Base-by-base conservation (phyloP, 306 rosid species). In the Cucumis cinereus region DNA sequence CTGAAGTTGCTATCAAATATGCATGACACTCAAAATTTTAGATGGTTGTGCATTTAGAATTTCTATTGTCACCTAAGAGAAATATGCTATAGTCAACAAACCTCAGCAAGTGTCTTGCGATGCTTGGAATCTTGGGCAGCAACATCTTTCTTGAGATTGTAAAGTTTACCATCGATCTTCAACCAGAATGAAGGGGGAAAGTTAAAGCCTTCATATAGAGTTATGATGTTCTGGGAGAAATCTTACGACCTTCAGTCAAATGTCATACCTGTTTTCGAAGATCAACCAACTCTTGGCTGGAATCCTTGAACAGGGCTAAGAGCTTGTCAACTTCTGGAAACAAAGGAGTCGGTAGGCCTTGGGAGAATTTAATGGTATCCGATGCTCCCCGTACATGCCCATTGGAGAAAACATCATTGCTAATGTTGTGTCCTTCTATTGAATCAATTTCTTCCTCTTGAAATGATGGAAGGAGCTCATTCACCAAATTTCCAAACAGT, bases 21-120 rank as follows among this genome's bases (percentile, higher is more conserved):
- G 50, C 40, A 70, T 45, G 57, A 24, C n/a, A 28, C 58, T 45
- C 57, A 47, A 70, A 70, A 70, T 12, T 28, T 74, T 19, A n/a
- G 50, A 55, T 74, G 67, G 38, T 56, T 35, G 10, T 74, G 50
- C 49, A 74, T 55, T 55, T 20, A 36, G 30, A 55, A 14, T 55
- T n/a, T 54, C 58, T 57, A 6, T n/a, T 12, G 35, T 54, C 67
- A 20, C 64, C 43, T 8, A 49, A 47, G 24, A 26, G 16, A 13
- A 45, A 45, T 45, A 24, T 23, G 59, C 24, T 13, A 54, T 49
- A 72, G 40, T 16, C 26, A 50, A 85, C 89, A 81, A 81, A 95
- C 99, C 99, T 92, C 99, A 45, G 87, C 83, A 74, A 95, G 92
- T 49, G 99, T 95, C 85, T 85, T 92, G 14, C 98, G 90, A 86